Conservation (phyloP, 495 filamentous ascomycete genomes). For the Chaetomidium leptoderma region DNA sequence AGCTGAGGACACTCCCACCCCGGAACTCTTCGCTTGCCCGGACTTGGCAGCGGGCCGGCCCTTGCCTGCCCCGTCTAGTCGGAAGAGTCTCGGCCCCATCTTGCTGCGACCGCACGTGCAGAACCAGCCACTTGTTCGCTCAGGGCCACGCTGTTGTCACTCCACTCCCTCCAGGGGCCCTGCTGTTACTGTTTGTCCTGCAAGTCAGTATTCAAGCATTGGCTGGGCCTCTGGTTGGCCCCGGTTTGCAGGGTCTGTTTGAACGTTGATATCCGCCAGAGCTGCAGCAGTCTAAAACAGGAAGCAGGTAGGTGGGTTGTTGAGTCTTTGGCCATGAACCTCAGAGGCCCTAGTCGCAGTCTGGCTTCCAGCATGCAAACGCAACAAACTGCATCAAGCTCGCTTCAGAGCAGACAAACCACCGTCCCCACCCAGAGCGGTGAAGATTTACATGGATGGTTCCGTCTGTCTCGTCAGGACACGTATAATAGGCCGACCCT, state of each 20-base stretch:
- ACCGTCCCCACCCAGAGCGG: slow-evolving; percentile 1
- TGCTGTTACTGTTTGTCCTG: not conserved
- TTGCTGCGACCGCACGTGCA: not conserved
- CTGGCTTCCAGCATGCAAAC: not conserved
- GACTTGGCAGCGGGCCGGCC: not conserved
- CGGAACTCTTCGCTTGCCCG: not conserved
- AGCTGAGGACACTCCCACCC: not conserved
- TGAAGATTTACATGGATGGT: not conserved
- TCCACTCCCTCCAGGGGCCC: too few relatives aligned
- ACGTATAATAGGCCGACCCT: slow-evolving; percentile 8
- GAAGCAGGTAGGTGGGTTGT: not conserved
- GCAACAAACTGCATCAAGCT: not conserved
- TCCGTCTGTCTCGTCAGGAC: not conserved
- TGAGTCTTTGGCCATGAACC: not conserved
- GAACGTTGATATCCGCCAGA: not conserved
- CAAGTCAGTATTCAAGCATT: not conserved
- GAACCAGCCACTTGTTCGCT: not conserved
- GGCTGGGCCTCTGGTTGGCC: not conserved
- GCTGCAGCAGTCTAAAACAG: not conserved
- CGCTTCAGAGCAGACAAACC: not conserved
- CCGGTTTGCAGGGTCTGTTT: not conserved
- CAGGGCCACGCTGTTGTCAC: not conserved
- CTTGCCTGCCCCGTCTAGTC: not conserved
- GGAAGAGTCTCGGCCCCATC: slow-evolving; percentile 1
- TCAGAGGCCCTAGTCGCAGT: not conserved